These are phyloP conservation scores for Hygrophila difformis DNA, from an alignment of 257 asterid species.

Conservation along the genomic window DNA sequence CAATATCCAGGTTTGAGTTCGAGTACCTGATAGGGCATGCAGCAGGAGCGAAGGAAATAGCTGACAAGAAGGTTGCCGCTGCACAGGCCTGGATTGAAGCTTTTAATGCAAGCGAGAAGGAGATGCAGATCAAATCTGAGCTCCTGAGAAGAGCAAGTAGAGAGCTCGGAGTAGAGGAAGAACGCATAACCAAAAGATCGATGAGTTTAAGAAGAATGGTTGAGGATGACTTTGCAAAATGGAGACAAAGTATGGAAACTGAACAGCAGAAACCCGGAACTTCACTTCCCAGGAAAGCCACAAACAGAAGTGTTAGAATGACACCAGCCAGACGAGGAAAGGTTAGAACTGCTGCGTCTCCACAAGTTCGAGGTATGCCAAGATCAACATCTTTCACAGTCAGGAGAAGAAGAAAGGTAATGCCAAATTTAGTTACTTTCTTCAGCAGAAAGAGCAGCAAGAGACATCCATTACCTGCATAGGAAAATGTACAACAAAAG, in stretches of 20 bases:
- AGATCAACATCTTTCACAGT: slow-evolving; percentile 39
- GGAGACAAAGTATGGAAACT: slow-evolving; percentile 37
- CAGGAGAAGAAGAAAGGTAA: slow-evolving; percentile 54
- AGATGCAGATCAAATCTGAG: slow-evolving; percentile 48
- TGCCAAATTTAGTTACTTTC: slow-evolving; percentile 47
- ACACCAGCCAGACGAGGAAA: slow-evolving; percentile 40
- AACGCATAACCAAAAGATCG: slow-evolving; percentile 27
- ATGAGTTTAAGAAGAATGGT: slow-evolving; percentile 18
- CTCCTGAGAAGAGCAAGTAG: slow-evolving; percentile 36
- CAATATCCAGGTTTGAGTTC: slow-evolving; percentile 68
- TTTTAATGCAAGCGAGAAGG: slow-evolving; percentile 70
- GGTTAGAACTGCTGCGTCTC: slow-evolving; percentile 39
- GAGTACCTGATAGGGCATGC: slow-evolving; percentile 72
- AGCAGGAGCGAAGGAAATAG: slow-evolving; percentile 56
- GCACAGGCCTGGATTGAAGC: slow-evolving; percentile 90
- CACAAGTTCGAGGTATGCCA: slow-evolving; percentile 27
- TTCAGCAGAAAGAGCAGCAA: slow-evolving; percentile 34
- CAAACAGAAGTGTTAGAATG: slow-evolving; percentile 29
- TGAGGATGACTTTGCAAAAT: slow-evolving; percentile 35
- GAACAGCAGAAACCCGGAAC: slow-evolving; percentile 21
- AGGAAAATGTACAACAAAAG: slow-evolving; percentile 9
- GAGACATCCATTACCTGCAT: slow-evolving; percentile 14
- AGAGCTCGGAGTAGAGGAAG: slow-evolving; percentile 43
- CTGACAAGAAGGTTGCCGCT: slow-evolving; percentile 79
- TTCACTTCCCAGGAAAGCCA: slow-evolving; percentile 24